Conservation (phyloP, 805 yeast species). For the Candida oleophila region DNA sequence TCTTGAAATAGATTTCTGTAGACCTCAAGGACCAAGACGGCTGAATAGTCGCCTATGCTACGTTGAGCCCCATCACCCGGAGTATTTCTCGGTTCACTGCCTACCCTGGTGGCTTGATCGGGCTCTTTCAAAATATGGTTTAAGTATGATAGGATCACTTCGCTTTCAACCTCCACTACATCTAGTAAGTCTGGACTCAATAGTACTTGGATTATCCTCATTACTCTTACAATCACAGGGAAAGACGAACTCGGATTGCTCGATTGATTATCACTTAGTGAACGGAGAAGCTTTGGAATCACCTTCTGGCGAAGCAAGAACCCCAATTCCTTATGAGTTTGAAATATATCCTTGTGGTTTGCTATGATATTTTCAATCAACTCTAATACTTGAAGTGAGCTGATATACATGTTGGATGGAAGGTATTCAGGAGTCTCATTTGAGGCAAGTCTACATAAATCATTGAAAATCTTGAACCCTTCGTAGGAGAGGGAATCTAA, state of each 20-base stretch:
- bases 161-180: constrained; percentile 71
- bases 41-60: neutral
- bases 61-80: neutral
- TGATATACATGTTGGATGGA: constrained; percentile 52
- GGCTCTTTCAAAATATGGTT: constrained; percentile 68
- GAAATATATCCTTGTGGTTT: constrained; percentile 58
- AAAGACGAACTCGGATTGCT: constrained; percentile 55
- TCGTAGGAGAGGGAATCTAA: constrained; percentile 62
- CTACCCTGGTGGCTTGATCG: neutral
- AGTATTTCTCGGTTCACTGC: neutral
- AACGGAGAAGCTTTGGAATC: constrained; percentile 73
- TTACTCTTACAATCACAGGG: constrained; percentile 69
- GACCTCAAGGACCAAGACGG: constrained; percentile 57
- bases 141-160: constrained; percentile 71
- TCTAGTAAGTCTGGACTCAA: constrained; percentile 51
- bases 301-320: constrained; percentile 64
- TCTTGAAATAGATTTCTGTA: constrained; percentile 61
- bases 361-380: constrained; percentile 75
- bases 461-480: constrained; percentile 66
- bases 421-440: constrained; percentile 56
- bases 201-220: constrained; percentile 65
- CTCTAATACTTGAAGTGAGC: constrained; percentile 69
- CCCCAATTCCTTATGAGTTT: constrained; percentile 60
- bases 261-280: constrained; percentile 33
- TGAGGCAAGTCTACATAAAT: constrained; percentile 68